Conservation (phyloP, 2,329 filamentous ascomycete species). For the Ustilaginoidea virens region DNA sequence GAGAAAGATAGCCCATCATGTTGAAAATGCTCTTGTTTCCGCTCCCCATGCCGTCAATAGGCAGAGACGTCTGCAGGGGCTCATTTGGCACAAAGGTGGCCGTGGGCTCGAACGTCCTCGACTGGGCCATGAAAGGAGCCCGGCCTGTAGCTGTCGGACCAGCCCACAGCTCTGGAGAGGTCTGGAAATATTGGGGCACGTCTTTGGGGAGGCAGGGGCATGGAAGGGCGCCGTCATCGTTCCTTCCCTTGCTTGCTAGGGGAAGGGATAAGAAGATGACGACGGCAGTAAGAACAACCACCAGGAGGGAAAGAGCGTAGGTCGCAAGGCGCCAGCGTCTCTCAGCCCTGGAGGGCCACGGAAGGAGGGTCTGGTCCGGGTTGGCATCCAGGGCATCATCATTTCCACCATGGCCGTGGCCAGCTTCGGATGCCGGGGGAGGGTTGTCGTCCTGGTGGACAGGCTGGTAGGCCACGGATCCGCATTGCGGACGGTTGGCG, state of each 20-base stretch:
- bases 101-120: slow-evolving; percentile 49
- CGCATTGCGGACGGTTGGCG: too few species aligned
- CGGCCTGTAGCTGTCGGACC: slow-evolving; percentile 57
- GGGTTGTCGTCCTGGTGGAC: slow-evolving; percentile 18
- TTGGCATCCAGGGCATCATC: background rate
- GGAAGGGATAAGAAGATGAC: slow-evolving; percentile 22
- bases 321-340: slow-evolving; percentile 16
- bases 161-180: slow-evolving; percentile 40
- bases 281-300: slow-evolving; percentile 21
- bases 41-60: slow-evolving; percentile 42
- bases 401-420: background rate
- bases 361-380: slow-evolving; percentile 1
- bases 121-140: slow-evolving; percentile 57
- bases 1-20: slow-evolving; percentile 49
- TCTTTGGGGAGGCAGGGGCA: slow-evolving; percentile 19
- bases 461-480: slow-evolving; percentile 15
- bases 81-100: slow-evolving; percentile 51
- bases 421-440: background rate
- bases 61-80: slow-evolving; percentile 55
- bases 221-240: slow-evolving; percentile 7
- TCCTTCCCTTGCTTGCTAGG: slow-evolving; percentile 10
- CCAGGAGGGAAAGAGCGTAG: slow-evolving; percentile 16
- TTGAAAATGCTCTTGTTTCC: slow-evolving; percentile 53
- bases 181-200: slow-evolving; percentile 49
- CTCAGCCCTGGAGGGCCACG: slow-evolving; percentile 8